A percentile compares a stretch with the other conserved stretches of the same genome.
Conservation (phyloP, 176 grass and related monocot species). For the Metroxylon sagu region DNA sequence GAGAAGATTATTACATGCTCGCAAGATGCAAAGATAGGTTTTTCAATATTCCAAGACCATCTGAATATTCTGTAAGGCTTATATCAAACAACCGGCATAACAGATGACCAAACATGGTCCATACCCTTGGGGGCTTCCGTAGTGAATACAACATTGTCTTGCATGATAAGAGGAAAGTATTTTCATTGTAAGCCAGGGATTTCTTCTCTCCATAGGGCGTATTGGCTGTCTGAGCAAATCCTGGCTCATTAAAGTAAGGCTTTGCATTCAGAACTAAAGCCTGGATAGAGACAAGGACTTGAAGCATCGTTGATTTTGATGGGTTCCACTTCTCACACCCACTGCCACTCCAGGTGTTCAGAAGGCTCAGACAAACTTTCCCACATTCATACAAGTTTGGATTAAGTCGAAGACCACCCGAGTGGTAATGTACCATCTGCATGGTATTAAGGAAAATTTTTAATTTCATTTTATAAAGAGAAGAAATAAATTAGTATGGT, state of each 20-base stretch:
- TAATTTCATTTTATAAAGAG: too few species aligned
- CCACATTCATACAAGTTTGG: conserved; percentile 65
- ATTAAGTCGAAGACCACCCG: conserved; percentile 64
- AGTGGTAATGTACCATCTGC: conserved; percentile 67
- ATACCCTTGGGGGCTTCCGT: conserved; percentile 49
- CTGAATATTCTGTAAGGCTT: too few species aligned
- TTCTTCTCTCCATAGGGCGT: conserved; percentile 43
- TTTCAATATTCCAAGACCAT: too few species aligned
- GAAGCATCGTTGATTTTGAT: conserved; percentile 57
- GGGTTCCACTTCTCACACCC: conserved; percentile 65
- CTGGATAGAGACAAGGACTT: conserved; percentile 71
- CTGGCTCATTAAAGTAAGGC: conserved; percentile 70
- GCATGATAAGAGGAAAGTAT: conserved; percentile 43
- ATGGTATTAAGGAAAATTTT: background rate
- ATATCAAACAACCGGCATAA: background rate
- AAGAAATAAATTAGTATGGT: too few species aligned
- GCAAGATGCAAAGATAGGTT: too few species aligned
- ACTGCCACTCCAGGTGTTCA: conserved; percentile 69
- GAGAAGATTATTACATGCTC: background rate
- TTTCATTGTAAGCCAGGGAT: conserved; percentile 59
- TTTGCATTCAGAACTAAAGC: conserved; percentile 65
- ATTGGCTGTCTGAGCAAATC: conserved; percentile 24
- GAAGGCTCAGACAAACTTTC: conserved; percentile 72
- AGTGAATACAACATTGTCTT: conserved; percentile 63
- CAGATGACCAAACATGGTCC: background rate